Base-by-base conservation (phyloP, 805 yeast genomes). In the Hanseniaspora lachancei region DNA sequence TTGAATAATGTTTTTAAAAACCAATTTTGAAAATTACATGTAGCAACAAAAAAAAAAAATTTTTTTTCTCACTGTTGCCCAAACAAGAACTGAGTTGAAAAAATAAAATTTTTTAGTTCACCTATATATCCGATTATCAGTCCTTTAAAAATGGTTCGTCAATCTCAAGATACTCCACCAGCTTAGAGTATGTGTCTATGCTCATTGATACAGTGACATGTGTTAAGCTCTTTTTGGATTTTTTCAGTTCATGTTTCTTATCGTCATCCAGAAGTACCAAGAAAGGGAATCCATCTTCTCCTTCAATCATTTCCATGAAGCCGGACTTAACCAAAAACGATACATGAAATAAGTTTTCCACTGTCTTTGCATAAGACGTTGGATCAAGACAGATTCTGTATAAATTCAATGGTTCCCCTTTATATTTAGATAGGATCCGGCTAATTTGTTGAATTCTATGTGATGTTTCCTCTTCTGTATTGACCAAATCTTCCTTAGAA, bases 311-410 rank as follows among this genome's bases (percentile, higher is more conserved):
- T 24, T 72, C 69, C 38, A 88, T 67, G 60, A 73, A 78, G 0
- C 86, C 89, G 62, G 86, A 95, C 62, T 82, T 78, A 2, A 88
- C 78, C 47, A 91, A 69, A 62, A 89, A 89, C 64, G 95, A 84
- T 0, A 86, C 76, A 63, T 82, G 86, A 62, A 89, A 89, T 62
- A 91, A 68, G 64, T 87, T 88, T 66, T 91, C 97, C 2, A 89
- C 81, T 1, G 89, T 77, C 64, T 83, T 89, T 0, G 84, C 73
- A 67, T 83, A 89, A 7, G 91, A 82, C 16, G 69, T 59, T 0
- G 96, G 96, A 64, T 91, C 81, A 20, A 89, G 71, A 51, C 86
- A 77, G 61, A 85, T 82, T 58, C 74, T 72, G 63, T 79, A 86
- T 47, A 89, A 70, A 55, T 79, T 78, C 9, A 88, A 72, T 9